A percentile compares a stretch with the other conserved stretches of the same genome.
phyloP scores from a whole-genome alignment of 1,139 yeast species.

The Geotrichum klebahnii region DNA sequence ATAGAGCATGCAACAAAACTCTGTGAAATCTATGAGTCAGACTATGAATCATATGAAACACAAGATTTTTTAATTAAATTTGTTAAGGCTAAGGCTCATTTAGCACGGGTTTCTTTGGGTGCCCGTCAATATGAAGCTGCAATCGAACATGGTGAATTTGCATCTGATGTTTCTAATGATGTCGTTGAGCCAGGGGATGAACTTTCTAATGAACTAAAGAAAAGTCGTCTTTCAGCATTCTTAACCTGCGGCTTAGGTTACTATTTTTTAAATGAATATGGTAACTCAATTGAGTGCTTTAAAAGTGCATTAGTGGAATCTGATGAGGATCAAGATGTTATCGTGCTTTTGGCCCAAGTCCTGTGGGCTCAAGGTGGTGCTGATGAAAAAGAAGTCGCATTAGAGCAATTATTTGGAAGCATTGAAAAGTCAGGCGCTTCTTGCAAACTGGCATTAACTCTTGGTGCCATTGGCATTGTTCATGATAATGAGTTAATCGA shows the following conservation, averaged over 20 bases:
- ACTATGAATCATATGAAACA: conserved; percentile 55
- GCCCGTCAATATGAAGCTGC: conserved; percentile 52
- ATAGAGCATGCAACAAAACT: conserved; percentile 47
- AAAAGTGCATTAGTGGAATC: conserved; percentile 55
- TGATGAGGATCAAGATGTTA: conserved; percentile 56
- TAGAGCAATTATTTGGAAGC: conserved; percentile 48
- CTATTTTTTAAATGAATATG: conserved; percentile 61
- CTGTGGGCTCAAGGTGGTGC: conserved; percentile 67
- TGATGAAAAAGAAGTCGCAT: conserved; percentile 76
- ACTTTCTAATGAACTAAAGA: conserved; percentile 25
- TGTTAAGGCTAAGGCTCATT: conserved; percentile 60
- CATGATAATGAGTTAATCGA: conserved; percentile 58
- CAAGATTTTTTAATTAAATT: conserved; percentile 50
- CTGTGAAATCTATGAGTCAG: conserved; percentile 50
- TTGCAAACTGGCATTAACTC: conserved; percentile 59
- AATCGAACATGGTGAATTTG: conserved; percentile 56
- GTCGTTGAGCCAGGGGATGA: conserved; percentile 38
- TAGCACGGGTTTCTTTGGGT: conserved; percentile 69
- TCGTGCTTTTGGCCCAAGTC: conserved; percentile 71
- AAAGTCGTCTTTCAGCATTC: conserved; percentile 51
- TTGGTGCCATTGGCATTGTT: conserved; percentile 75
- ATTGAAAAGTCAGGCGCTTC: conserved; percentile 59
- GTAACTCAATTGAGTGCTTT: conserved; percentile 63
- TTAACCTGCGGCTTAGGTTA: conserved; percentile 66
- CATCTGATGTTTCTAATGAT: conserved; percentile 49